Base-by-base conservation (phyloP, 441 rosid genomes). In the Metrosideros polymorpha region DNA sequence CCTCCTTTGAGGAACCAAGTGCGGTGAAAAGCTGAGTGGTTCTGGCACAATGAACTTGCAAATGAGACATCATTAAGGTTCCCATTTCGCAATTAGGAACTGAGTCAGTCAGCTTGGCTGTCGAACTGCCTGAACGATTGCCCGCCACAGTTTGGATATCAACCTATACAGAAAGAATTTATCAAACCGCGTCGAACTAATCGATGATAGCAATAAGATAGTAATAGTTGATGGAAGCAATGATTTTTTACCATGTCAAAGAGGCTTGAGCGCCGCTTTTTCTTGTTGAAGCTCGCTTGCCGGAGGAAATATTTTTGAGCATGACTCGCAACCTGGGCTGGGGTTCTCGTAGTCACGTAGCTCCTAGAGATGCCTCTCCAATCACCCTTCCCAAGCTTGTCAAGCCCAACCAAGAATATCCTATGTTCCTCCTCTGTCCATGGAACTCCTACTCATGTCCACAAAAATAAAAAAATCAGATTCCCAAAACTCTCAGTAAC, bases 321-420 rank as follows among this genome's bases (percentile, higher is more conserved):
- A 94, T 95, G 99, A 75, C 99, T 95, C 17, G 99, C 99, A 85
- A 96, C 99, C 91, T 96, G 99, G 30, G 99, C 95, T 30, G 98
- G 99, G 79, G 98, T 94, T 92, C 98, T 95, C 32, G 98, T 94
- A 47, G 91, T 91, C 55, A 96, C 99, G 84, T 90, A 96, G 86
- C 92, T 91, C 86, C 91, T 93, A 14, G 99, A 94, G 53, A 96
- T 96, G 87, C 99, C 99, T 84, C 98, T 95, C 99, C 99, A 96
- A 57, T 96, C 98, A 85, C 99, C 98, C 85, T 93, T 96, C 82
- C 99, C 99, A 39, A 96, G 96, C 91, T 89, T 95, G 89, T 95
- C 97, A 12, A 96, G 88, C 89, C 99, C 99, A 5, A 89, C 43
- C 55, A 96, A 89, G 91, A 96, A 95, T 27, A 83, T 85, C 76